Evolutionary conservation across 106 monocot species (phyloP).

Genomic region (Iris macrosiphon): DNA sequence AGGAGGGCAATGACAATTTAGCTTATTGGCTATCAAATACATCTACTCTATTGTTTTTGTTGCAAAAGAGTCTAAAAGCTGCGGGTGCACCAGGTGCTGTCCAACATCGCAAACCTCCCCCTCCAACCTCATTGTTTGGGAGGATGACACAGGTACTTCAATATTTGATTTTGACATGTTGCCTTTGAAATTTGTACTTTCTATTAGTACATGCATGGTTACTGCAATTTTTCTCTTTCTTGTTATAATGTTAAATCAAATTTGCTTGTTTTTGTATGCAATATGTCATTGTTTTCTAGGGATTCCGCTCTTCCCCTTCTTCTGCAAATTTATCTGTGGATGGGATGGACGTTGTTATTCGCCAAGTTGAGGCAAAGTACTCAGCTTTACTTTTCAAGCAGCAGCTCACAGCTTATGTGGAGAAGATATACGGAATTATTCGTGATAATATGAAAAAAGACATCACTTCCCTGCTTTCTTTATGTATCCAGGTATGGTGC

Average conservation of each 20-base stretch:
- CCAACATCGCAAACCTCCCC: constrained; percentile 49
- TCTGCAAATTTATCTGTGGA: constrained; percentile 63
- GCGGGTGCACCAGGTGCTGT: constrained; percentile 30
- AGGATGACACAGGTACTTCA: constrained; percentile 78
- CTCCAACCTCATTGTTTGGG: constrained; percentile 89
- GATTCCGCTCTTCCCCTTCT: constrained; percentile 74
- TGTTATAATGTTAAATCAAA: not conserved
- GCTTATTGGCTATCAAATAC: constrained; percentile 93
- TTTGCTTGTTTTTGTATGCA: not conserved
- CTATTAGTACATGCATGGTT: not conserved
- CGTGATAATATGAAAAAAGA: constrained; percentile 91
- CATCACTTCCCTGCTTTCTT: constrained; percentile 56
- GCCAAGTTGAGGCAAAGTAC: constrained; percentile 74
- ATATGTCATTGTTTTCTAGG: no score
- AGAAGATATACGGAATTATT: constrained; percentile 92
- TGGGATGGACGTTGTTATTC: constrained; percentile 50
- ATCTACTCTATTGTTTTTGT: constrained; percentile 67
- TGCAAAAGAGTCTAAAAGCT: constrained; percentile 88
- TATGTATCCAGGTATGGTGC: constrained; percentile 81
- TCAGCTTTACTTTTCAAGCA: constrained; percentile 90
- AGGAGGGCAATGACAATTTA: constrained; percentile 70
- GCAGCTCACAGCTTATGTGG: constrained; percentile 90
- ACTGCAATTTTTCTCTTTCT: not conserved
- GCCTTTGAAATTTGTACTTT: not conserved
- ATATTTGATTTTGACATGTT: not conserved